These are phyloP conservation scores for Solanum dulcamara DNA, from an alignment of 257 asterid genomes.

Conservation along the genomic window DNA sequence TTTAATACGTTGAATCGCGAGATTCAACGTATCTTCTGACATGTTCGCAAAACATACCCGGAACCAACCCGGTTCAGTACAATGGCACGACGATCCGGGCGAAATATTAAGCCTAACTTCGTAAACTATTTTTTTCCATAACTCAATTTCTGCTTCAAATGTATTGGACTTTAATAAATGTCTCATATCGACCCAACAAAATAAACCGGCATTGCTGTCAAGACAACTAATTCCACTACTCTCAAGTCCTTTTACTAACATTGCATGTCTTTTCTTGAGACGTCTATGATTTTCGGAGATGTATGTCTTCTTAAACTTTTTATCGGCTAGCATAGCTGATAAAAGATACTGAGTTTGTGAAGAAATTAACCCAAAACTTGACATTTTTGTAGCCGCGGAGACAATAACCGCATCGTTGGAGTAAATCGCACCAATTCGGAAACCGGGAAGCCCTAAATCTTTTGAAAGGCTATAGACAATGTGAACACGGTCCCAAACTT, in stretches of 20 bases:
- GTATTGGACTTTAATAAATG: background rate
- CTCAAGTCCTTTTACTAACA: background rate
- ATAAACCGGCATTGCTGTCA: background rate
- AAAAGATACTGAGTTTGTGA: background rate
- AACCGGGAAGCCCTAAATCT: slow-evolving; percentile 1
- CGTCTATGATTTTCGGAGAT: background rate
- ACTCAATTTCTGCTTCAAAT: slow-evolving; percentile 1
- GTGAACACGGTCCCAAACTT: slow-evolving; percentile 2
- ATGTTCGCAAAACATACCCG: background rate
- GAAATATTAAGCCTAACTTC: background rate
- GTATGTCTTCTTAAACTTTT: background rate
- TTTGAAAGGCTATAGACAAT: slow-evolving; percentile 3
- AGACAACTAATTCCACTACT: background rate
- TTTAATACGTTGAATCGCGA: background rate
- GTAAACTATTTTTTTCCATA: background rate
- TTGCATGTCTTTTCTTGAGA: background rate
- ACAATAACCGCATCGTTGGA: background rate
- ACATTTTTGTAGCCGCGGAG: background rate
- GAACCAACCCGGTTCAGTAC: slow-evolving; percentile 4
- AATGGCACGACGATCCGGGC: background rate
- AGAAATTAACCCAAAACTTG: background rate
- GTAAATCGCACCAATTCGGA: background rate
- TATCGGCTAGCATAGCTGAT: background rate
- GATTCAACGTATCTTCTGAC: background rate
- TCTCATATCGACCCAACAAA: slow-evolving; percentile 2